phyloP scores from a whole-genome alignment of 139 green algal species.

The Closterium sp. region DNA sequence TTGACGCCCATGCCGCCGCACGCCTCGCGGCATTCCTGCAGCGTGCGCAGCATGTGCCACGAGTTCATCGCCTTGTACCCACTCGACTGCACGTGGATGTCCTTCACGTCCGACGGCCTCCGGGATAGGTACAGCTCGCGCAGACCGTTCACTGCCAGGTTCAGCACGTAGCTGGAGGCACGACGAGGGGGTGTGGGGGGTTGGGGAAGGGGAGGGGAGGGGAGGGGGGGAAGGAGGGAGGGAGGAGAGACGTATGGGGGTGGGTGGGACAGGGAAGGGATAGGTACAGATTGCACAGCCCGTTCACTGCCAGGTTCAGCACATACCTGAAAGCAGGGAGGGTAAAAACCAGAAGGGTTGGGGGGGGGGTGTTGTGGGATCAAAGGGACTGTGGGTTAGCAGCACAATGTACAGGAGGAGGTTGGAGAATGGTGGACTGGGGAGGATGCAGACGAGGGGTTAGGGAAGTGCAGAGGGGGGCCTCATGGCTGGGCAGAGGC shows the following conservation, averaged over 20 bases:
- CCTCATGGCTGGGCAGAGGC: too few relatives aligned
- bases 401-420: not conserved
- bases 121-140: slow-evolving; percentile 56
- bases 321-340: not conserved
- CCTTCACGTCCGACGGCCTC: slow-evolving; percentile 58
- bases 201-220: too few relatives aligned
- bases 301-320: not conserved
- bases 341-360: not conserved
- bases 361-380: not conserved
- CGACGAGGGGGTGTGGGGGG: too few relatives aligned
- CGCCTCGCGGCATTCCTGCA: slow-evolving; percentile 72
- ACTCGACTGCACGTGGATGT: slow-evolving; percentile 74
- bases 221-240: too few relatives aligned
- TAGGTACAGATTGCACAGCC: not conserved
- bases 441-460: not conserved
- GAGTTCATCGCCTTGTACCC: slow-evolving; percentile 84
- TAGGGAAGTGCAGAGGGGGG: too few relatives aligned
- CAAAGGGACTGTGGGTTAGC: not conserved
- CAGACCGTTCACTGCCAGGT: slow-evolving; percentile 67
- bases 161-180: slow-evolving; percentile 68
- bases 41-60: slow-evolving; percentile 66
- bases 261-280: not conserved
- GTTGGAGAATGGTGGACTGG: not conserved
- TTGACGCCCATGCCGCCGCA: slow-evolving; percentile 68
- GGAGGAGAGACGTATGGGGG: not conserved